phyloP scores from a whole-genome alignment of 176 grass and related monocot genomes.

The Secale cereale region DNA sequence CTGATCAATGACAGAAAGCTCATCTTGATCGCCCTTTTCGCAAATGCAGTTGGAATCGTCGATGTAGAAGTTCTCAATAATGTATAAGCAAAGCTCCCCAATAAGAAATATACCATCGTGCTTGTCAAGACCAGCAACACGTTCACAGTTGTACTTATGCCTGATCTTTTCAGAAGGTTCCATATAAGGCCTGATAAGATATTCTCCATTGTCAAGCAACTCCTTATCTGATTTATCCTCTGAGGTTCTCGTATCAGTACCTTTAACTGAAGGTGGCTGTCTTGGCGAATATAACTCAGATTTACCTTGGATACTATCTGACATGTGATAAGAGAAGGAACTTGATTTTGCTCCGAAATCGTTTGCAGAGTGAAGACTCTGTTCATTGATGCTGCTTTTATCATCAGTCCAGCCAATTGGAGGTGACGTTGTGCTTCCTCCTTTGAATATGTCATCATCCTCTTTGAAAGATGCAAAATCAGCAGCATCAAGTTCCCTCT shows the following conservation, averaged over 20 bases:
- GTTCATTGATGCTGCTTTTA: slow-evolving; percentile 78
- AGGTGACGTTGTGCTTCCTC: slow-evolving; percentile 52
- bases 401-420: slow-evolving; percentile 86
- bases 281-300: slow-evolving; percentile 82
- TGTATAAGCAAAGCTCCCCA: slow-evolving; percentile 90
- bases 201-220: slow-evolving; percentile 94
- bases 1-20: slow-evolving; percentile 95
- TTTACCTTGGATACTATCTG: slow-evolving; percentile 60
- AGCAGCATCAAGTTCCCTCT: slow-evolving; percentile 54
- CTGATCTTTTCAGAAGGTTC: slow-evolving; percentile 94
- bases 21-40: slow-evolving; percentile 87
- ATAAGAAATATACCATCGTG: slow-evolving; percentile 98
- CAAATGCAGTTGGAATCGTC: slow-evolving; percentile 91
- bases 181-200: slow-evolving; percentile 95
- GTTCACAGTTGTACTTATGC: slow-evolving; percentile 93
- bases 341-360: slow-evolving; percentile 90
- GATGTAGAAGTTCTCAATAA: slow-evolving; percentile 98
- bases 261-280: slow-evolving; percentile 53
- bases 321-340: slow-evolving; percentile 69
- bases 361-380: slow-evolving; percentile 88
- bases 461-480: slow-evolving; percentile 66
- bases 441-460: slow-evolving; percentile 65
- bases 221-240: slow-evolving; percentile 92
- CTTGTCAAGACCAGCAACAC: slow-evolving; percentile 93
- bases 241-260: slow-evolving; percentile 60